Percentiles rank a stretch among this genome's conserved stretches.
Conservation (phyloP, 2,329 filamentous ascomycete species). For the Celoporthe dispersa region DNA sequence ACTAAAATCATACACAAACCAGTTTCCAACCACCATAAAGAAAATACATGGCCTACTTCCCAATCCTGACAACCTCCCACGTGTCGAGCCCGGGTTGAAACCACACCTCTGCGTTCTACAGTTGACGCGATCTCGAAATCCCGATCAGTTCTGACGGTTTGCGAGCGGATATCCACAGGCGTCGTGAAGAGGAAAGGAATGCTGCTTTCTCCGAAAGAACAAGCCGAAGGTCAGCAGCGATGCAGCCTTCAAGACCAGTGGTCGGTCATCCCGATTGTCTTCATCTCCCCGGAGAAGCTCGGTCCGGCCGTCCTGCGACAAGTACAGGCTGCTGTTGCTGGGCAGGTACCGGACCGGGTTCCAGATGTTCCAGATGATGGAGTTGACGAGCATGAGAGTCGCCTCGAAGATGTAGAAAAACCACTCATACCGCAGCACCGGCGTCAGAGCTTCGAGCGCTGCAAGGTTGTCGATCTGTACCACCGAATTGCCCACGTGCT, state of each 20-base stretch:
- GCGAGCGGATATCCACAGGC: neutral
- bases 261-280: conserved; percentile 53
- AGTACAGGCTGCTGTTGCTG: conserved; percentile 52
- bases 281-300: conserved; percentile 46
- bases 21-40: too few relatives aligned
- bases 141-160: neutral
- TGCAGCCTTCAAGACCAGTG: conserved; percentile 43
- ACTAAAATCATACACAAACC: too few relatives aligned
- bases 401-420: conserved; percentile 65
- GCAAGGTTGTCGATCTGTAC: conserved; percentile 46
- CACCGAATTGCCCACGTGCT: conserved; percentile 56
- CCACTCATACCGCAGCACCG: conserved; percentile 59
- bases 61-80: too few relatives aligned
- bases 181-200: neutral
- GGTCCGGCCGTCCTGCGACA: conserved; percentile 53
- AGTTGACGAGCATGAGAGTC: conserved; percentile 56
- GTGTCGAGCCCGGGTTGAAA: neutral
- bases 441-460: conserved; percentile 44
- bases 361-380: conserved; percentile 52
- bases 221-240: neutral
- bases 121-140: neutral
- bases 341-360: conserved; percentile 59
- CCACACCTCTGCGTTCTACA: conserved; percentile 47
- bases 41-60: too few relatives aligned
- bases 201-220: neutral